phyloP scores from a whole-genome alignment of 2,329 filamentous ascomycete species.

The Blastomyces silverae region DNA sequence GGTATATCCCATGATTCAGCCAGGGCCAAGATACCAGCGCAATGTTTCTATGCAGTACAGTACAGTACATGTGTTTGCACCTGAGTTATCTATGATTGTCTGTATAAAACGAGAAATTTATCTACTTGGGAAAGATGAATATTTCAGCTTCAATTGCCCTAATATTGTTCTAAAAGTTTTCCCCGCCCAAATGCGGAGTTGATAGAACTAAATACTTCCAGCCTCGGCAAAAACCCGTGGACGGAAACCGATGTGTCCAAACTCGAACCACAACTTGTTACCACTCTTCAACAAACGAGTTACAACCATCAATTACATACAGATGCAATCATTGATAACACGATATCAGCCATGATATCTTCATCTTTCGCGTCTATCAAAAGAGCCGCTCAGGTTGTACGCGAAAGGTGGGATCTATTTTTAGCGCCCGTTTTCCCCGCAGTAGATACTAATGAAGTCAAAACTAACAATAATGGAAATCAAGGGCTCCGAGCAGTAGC shows the following conservation, averaged over 20 bases:
- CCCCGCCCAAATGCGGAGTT: neutral
- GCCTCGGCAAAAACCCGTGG: too few relatives aligned
- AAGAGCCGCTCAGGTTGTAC: neutral
- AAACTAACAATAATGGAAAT: neutral
- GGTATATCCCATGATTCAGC: too few relatives aligned
- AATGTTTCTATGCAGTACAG: too few relatives aligned
- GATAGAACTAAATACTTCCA: too few relatives aligned
- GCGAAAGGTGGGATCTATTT: neutral
- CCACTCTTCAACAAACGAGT: neutral
- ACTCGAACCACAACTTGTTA: neutral
- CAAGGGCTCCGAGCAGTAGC: neutral
- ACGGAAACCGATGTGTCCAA: neutral
- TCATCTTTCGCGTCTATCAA: neutral
- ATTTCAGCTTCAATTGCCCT: neutral
- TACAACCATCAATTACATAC: slow-evolving; percentile 6
- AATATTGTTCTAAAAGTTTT: neutral
- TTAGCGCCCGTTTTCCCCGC: neutral
- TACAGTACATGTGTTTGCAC: too few relatives aligned
- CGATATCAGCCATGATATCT: neutral
- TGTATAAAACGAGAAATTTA: neutral
- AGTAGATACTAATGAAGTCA: neutral
- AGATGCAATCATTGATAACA: neutral
- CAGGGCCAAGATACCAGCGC: too few relatives aligned
- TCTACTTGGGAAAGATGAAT: neutral
- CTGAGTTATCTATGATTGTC: neutral